Evolutionary conservation across 2,329 filamentous ascomycete species (phyloP).

Genomic region (Cytospora schulzeri): DNA sequence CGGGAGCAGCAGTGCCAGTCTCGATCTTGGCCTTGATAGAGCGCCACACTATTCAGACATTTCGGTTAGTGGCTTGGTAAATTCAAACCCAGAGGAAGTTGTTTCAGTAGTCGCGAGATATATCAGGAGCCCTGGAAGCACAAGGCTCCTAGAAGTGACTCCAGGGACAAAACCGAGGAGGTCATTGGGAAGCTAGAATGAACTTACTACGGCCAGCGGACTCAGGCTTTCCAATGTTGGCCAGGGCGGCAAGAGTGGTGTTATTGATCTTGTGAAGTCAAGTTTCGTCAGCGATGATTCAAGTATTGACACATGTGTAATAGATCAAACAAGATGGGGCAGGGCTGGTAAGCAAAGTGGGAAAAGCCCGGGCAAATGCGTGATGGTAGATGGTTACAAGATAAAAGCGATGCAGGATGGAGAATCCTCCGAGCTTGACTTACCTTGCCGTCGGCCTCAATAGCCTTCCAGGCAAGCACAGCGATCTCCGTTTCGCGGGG

Average conservation of each 20-base stretch:
- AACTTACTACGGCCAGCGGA: not conserved
- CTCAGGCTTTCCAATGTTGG: not conserved
- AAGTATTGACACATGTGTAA: no score
- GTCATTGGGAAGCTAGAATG: no score
- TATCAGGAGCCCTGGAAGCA: no score
- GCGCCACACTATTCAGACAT: not conserved
- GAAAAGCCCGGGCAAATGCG: not conserved
- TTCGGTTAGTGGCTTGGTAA: no score
- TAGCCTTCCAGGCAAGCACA: constrained; percentile 6
- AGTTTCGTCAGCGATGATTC: not conserved
- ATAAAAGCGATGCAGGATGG: no score
- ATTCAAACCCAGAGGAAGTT: no score
- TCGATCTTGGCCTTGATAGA: constrained; percentile 1
- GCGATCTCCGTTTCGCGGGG: constrained; percentile 1
- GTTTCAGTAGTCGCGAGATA: no score
- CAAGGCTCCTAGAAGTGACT: no score
- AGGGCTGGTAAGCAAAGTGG: not conserved
- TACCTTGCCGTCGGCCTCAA: constrained; percentile 4
- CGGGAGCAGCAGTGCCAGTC: not conserved
- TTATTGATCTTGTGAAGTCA: not conserved
- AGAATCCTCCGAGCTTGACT: not conserved
- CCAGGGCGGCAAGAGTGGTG: not conserved
- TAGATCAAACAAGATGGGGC: no score
- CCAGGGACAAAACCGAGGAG: no score
- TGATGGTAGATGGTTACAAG: not conserved